Conservation (phyloP, 2,329 filamentous ascomycete genomes). For the Coleophoma eucalyptorum region DNA sequence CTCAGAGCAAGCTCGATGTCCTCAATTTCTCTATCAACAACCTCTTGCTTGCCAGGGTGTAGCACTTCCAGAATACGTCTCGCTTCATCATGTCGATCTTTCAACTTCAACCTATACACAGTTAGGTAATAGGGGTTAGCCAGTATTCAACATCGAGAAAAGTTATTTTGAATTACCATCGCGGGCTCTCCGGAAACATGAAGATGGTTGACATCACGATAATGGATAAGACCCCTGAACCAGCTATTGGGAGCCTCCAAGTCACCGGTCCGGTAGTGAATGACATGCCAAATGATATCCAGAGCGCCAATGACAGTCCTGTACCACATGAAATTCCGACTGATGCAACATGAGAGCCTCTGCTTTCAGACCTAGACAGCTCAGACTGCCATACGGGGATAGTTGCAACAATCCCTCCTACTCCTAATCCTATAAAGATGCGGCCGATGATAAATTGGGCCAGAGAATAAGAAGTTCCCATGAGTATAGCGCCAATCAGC, state of each 20-base stretch:
- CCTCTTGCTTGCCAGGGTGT: no score
- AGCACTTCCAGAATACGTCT: no score
- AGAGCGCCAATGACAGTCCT: conserved; percentile 53
- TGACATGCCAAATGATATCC: conserved; percentile 50
- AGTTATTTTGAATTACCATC: conserved; percentile 32
- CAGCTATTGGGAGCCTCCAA: conserved; percentile 56
- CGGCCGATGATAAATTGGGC: conserved; percentile 37
- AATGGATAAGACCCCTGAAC: conserved; percentile 52
- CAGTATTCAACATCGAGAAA: no score
- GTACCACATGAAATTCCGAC: conserved; percentile 49
- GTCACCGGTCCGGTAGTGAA: conserved; percentile 39
- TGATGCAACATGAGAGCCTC: conserved; percentile 53
- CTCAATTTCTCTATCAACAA: no score
- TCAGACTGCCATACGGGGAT: conserved; percentile 57
- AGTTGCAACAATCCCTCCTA: conserved; percentile 27
- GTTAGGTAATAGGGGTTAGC: no score
- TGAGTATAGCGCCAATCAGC: conserved; percentile 36
- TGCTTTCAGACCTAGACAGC: conserved; percentile 47
- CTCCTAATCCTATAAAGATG: conserved; percentile 31
- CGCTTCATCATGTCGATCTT: no score
- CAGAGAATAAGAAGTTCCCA: conserved; percentile 31
- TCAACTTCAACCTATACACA: no score
- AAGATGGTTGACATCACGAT: conserved; percentile 40
- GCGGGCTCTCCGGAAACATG: conserved; percentile 28
- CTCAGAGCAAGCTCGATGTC: no score